Evolutionary conservation across 345 rosid species (phyloP), one percentile per base, ranked within the genome.

Genomic region (Arabidopsis suecica): DNA sequence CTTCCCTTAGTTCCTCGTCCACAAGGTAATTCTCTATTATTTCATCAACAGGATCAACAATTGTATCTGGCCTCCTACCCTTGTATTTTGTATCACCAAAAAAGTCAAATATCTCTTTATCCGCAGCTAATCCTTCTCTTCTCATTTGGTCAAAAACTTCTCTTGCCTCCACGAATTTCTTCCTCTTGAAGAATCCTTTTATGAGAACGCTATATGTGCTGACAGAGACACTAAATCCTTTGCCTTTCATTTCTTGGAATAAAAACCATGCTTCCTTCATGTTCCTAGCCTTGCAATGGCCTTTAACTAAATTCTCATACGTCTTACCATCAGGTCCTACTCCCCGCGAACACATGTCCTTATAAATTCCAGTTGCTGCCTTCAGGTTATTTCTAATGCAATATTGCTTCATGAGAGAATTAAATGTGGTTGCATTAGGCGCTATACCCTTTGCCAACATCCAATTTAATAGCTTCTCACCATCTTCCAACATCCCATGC

Each of bases 251-350:
- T 84, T 88, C 92, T 59, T 44, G 78, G 55, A 65, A 83, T 85
- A 91, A 78, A 87, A 84, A 94, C 90, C 88, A 88, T 57, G 98
- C 98, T 74, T 94, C 97, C 80, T 91, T 94, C 97, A 91, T 94
- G 82, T 91, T 94, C 82, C 98, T 94, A n/a, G 97, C 95, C 85
- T 86, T 91, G 75, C 90, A 91, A 82, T 94, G 97, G 53, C 97
- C 97, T 83, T 76, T 84, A 51, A 94, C 76, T 77, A 91, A 75
- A 76, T 90, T 90, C 80, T 91, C 93, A 70, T 87, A 94, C 14
- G 93, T 90, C 82, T 86, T 87, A 61, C 83, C 61, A 86, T 94
- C 91, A 57, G 96, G 93, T 71, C 80, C 38, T 20, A 90, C 83
- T 79, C 91, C 93, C 68, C 61, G 77, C 54, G 84, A 76, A 59